A percentile compares a stretch with the other conserved stretches of the same genome.
Evolutionary conservation across 805 yeast genomes (phyloP).

Genomic region (Wickerhamiella brachini): DNA sequence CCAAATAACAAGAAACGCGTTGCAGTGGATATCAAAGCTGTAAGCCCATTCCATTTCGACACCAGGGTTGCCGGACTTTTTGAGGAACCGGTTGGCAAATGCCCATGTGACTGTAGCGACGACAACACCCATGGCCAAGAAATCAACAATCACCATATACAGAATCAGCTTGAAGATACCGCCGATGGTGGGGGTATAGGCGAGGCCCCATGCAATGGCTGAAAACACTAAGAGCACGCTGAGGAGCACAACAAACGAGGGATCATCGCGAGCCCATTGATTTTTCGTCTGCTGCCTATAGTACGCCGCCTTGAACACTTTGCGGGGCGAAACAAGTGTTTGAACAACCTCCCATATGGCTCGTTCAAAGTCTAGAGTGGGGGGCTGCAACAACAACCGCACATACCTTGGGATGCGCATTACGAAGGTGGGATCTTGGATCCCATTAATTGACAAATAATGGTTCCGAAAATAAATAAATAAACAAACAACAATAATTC

Average conservation of each 20-base stretch:
- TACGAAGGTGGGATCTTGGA: background rate
- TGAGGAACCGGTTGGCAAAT: constrained; percentile 49
- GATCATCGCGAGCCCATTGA: constrained; percentile 85
- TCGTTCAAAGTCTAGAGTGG: constrained; percentile 79
- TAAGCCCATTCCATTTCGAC: constrained; percentile 70
- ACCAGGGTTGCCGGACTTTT: constrained; percentile 6
- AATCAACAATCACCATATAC: constrained; percentile 78
- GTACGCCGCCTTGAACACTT: constrained; percentile 69
- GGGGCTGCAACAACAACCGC: constrained; percentile 48
- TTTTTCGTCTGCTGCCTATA: constrained; percentile 69
- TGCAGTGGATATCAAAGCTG: constrained; percentile 89
- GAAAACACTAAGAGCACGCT: constrained; percentile 52
- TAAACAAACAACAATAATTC: too few species aligned
- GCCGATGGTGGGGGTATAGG: constrained; percentile 50
- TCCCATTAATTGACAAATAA: background rate
- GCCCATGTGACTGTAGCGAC: constrained; percentile 66
- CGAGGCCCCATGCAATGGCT: constrained; percentile 84
- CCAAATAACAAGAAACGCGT: constrained; percentile 76
- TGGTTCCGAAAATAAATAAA: background rate
- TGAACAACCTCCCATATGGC: constrained; percentile 85
- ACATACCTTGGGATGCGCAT: constrained; percentile 21
- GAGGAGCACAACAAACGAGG: constrained; percentile 66
- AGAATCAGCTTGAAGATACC: constrained; percentile 54
- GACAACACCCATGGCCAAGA: constrained; percentile 52
- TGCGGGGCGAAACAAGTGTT: constrained; percentile 58